phyloP scores from a whole-genome alignment of 1,284 basidiomycete genomes.

The Somion occarium region DNA sequence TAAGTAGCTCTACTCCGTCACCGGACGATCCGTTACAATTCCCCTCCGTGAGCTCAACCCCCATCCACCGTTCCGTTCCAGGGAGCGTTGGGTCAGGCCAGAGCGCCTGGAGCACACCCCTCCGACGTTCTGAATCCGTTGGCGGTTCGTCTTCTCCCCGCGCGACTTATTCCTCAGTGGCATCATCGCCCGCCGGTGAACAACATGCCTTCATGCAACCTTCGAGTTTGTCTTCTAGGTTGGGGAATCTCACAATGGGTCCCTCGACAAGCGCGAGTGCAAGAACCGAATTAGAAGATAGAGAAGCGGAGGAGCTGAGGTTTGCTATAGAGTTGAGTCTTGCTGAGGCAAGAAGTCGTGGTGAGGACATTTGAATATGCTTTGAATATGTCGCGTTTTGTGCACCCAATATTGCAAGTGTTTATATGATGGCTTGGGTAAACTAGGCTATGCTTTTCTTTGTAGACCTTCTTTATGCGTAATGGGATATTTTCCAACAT shows the following conservation, averaged over 20 bases:
- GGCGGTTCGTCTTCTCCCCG: slow-evolving; percentile 9
- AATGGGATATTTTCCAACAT: too few relatives aligned
- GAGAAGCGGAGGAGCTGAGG: slow-evolving; percentile 24
- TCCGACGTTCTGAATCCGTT: slow-evolving; percentile 20
- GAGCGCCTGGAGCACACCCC: slow-evolving; percentile 30
- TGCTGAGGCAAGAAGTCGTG: slow-evolving; percentile 28
- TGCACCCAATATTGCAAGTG: too few relatives aligned
- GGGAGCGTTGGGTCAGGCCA: slow-evolving; percentile 22
- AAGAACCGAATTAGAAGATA: slow-evolving; percentile 11
- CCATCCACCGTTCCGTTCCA: slow-evolving; percentile 12
- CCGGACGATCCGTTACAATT: slow-evolving; percentile 13
- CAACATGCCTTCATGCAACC: not conserved
- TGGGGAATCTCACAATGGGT: not conserved
- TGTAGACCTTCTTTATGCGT: too few relatives aligned
- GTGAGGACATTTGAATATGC: slow-evolving; percentile 22
- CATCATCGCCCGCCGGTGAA: not conserved
- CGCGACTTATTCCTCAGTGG: not conserved
- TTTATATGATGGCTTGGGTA: too few relatives aligned
- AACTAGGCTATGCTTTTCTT: too few relatives aligned
- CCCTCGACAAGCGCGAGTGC: not conserved
- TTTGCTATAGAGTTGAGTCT: slow-evolving; percentile 30
- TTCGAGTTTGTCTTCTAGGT: not conserved
- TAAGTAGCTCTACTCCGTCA: slow-evolving; percentile 11
- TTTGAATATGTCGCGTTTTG: too few relatives aligned
- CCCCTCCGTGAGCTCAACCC: slow-evolving; percentile 11